phyloP scores from a whole-genome alignment of 2,329 filamentous ascomycete genomes.

The Cryphonectria japonica region DNA sequence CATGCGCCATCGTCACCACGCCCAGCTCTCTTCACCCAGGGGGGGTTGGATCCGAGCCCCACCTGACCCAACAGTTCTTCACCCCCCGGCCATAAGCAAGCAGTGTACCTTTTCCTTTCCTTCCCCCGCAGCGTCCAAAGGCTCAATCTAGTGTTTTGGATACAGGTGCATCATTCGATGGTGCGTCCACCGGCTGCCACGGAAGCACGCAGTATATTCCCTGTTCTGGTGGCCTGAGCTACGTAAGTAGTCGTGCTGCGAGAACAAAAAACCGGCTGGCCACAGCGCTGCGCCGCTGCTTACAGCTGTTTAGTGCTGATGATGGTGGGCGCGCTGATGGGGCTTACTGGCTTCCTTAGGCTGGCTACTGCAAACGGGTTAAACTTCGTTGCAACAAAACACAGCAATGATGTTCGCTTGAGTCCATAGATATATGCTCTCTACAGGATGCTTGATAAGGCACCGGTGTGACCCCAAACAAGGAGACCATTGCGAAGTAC shows the following conservation, averaged over 20 bases:
- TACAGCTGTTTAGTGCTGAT: not conserved
- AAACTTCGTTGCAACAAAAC: not conserved
- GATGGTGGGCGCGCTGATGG: not conserved
- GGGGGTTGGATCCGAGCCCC: not conserved
- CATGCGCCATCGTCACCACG: not conserved
- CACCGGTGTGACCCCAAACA: too few species aligned
- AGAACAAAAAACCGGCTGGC: not conserved
- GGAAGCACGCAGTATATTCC: not conserved
- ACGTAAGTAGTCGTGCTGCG: not conserved
- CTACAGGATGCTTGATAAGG: not conserved
- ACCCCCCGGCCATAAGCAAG: not conserved
- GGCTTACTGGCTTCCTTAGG: not conserved
- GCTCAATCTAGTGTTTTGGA: not conserved
- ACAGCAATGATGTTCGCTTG: not conserved
- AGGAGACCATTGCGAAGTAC: too few species aligned
- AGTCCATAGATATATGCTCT: not conserved
- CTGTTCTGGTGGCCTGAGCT: not conserved
- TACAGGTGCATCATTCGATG: not conserved
- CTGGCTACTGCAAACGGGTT: not conserved
- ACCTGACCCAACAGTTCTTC: not conserved
- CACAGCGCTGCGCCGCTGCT: not conserved
- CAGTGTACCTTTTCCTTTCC: not conserved
- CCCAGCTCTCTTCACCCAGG: not conserved
- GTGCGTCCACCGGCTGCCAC: not conserved
- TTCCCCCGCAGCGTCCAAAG: not conserved